Percentiles rank a stretch among this genome's conserved stretches.
phyloP scores from a whole-genome alignment of 805 yeast genomes.

The Sugiyamaella chiloensis region DNA sequence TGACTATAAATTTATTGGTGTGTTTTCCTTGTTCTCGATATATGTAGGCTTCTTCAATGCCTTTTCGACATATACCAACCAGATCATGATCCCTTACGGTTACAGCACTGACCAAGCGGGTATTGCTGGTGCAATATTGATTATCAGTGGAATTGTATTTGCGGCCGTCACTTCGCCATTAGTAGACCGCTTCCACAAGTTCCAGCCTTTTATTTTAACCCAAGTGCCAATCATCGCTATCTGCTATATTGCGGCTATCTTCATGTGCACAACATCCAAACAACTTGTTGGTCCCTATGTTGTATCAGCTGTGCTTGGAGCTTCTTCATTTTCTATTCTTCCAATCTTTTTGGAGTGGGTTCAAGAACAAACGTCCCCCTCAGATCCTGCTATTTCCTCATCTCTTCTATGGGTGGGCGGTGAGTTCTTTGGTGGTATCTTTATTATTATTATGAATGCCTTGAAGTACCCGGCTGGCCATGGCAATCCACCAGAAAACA shows the following conservation, averaged over 20 bases:
- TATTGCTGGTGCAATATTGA: constrained; percentile 32
- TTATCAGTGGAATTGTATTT: constrained; percentile 31
- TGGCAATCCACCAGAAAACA: constrained; percentile 34
- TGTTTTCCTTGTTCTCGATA: constrained; percentile 27
- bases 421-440: constrained; percentile 33
- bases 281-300: constrained; percentile 32
- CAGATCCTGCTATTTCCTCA: constrained; percentile 31
- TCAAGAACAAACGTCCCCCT: constrained; percentile 35
- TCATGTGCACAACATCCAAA: constrained; percentile 27
- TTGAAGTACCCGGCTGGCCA: constrained; percentile 25
- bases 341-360: constrained; percentile 33
- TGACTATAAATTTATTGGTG: constrained; percentile 20
- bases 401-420: constrained; percentile 34
- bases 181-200: constrained; percentile 29
- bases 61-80: constrained; percentile 30
- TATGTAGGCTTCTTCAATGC: constrained; percentile 36
- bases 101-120: constrained; percentile 35
- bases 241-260: constrained; percentile 31
- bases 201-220: constrained; percentile 21
- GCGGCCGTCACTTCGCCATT: constrained; percentile 32
- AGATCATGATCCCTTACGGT: constrained; percentile 34
- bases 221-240: constrained; percentile 31
- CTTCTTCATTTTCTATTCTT: constrained; percentile 31
- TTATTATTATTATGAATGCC: constrained; percentile 33
- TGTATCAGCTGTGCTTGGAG: constrained; percentile 32